Evolutionary conservation across 306 rosid species (phyloP), one percentile per base, ranked within the genome.

Genomic region (Prunus campanulata): DNA sequence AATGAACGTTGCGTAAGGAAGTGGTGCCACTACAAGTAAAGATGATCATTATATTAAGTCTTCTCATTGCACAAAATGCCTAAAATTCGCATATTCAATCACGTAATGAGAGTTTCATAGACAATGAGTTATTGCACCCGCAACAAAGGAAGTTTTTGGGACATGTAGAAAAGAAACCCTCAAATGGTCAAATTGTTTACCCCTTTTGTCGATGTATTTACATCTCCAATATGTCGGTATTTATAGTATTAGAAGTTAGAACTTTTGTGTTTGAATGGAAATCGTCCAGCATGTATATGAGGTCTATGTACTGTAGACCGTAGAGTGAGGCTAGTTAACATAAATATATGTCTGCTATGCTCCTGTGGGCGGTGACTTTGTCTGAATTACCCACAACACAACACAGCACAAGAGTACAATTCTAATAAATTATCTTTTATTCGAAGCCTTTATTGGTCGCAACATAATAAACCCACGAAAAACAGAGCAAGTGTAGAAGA

Each of bases 301-400:
- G 18, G 22, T 4, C 20, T 15, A 8, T 64, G 24, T 1, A 29
- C 22, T 52, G 57, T 39, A 1, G 44, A 39, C 0, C 7, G 44
- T 1, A 39, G 44, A 39, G 7, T 39, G 9, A 39, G 44, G 9
- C 9, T 39, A 7, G 9, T 39, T 39, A 39, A 39, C 44, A 49
- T 49, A 49, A 49, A 49, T 13, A 61, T 30, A 63, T 27, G 46
- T 10, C 24, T 3, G 32, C 29, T 2, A 2, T 27, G 29, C 27
- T 3, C 52, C 51, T 12, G 1, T 8, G 4, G 30, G 51, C 18
- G 35, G 70, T 59, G 39, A 66, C 77, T 64, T 19, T 77, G 69
- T 76, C 78, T 56, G 81, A 65, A 55, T 51, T 49, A n/a, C 39
- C 49, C 47, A 66, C 68, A 60, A 11, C 74, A 71, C 16, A 5